Percentiles rank a stretch among this genome's conserved stretches.
Conservation (phyloP, 2,329 filamentous ascomycete species). For the Harringtonia aguacate region DNA sequence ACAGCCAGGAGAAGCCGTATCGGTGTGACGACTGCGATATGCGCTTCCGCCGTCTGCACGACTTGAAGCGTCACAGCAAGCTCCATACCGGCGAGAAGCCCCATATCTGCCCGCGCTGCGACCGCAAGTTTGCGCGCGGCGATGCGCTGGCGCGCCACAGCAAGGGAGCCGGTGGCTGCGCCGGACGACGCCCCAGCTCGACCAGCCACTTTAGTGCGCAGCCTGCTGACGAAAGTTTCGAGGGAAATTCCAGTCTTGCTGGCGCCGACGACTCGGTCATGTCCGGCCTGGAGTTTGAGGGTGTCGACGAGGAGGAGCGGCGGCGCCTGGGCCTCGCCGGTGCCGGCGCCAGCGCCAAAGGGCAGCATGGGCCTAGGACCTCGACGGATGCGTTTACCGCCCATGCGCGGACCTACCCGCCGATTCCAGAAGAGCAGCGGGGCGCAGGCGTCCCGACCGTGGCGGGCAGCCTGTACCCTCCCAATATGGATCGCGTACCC, state of each 20-base stretch:
- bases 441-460: conserved; percentile 35
- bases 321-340: conserved; percentile 60
- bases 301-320: conserved; percentile 47
- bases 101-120: conserved; percentile 90
- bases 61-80: conserved; percentile 92
- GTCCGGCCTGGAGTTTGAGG: conserved; percentile 45
- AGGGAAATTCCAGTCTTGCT: conserved; percentile 15
- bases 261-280: conserved; percentile 41
- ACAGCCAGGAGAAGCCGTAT: conserved; percentile 97
- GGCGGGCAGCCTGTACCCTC: conserved; percentile 49
- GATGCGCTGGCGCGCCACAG: conserved; percentile 91
- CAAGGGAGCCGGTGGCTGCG: conserved; percentile 91
- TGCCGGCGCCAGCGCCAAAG: conserved; percentile 57
- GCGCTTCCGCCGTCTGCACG: conserved; percentile 84
- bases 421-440: conserved; percentile 22
- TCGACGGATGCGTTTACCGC: conserved; percentile 40
- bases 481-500: conserved; percentile 42
- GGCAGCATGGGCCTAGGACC: conserved; percentile 31
- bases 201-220: conserved; percentile 36
- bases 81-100: conserved; percentile 93
- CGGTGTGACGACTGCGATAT: conserved; percentile 88
- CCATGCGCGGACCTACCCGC: conserved; percentile 72
- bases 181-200: conserved; percentile 77
- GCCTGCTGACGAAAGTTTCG: conserved; percentile 16
- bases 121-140: conserved; percentile 86